Conservation (phyloP, 345 rosid genomes). For the Excoecaria agallocha region DNA sequence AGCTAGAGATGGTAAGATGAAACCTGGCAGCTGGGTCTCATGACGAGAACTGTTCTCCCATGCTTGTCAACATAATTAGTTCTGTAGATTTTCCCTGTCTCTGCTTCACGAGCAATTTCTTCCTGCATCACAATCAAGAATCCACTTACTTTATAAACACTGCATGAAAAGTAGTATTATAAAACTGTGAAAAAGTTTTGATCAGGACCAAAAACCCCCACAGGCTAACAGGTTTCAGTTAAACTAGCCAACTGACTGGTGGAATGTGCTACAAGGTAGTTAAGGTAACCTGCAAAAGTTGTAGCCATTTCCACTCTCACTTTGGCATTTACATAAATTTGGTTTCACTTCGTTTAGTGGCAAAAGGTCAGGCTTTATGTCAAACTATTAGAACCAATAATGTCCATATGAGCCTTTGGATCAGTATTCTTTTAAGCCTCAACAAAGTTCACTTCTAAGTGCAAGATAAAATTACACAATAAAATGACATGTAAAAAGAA, state of each 20-base stretch:
- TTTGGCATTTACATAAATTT: not conserved
- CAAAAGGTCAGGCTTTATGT: not conserved
- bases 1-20: conserved; percentile 11
- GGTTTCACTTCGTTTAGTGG: not conserved
- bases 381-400: not conserved
- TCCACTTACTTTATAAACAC: not conserved
- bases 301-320: not conserved
- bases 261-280: not conserved
- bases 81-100: conserved; percentile 89
- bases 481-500: too few species aligned
- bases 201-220: not conserved
- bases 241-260: too few species aligned
- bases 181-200: conserved; percentile 5
- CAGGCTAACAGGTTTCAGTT: too few species aligned
- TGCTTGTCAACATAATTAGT: conserved; percentile 63
- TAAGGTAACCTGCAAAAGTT: not conserved
- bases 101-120: conserved; percentile 86
- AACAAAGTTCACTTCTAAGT: not conserved
- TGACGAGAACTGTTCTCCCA: conserved; percentile 80
- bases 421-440: not conserved
- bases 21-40: conserved; percentile 96
- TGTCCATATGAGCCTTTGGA: not conserved
- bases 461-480: too few species aligned
- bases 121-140: conserved; percentile 45
- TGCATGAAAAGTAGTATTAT: not conserved